Conservation (phyloP, 495 filamentous ascomycete species). For the Neurospora sp. region DNA sequence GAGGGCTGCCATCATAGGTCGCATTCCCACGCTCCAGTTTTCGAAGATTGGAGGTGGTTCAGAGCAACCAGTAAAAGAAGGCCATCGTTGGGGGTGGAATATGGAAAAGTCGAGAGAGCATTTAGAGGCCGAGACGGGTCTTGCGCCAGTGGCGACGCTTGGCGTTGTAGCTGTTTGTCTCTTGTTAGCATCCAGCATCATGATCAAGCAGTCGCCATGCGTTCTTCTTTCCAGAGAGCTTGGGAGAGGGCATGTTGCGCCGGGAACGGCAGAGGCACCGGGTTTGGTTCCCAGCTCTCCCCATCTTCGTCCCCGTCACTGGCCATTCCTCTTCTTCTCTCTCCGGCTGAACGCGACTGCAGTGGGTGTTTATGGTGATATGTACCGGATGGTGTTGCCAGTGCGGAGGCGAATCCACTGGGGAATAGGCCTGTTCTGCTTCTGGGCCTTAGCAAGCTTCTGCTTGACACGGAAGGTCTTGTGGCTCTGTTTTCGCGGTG, state of each 20-base stretch:
- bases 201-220: not conserved
- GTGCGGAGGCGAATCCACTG: slow-evolving; percentile 99
- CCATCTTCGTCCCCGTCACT: not conserved
- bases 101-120: slow-evolving; percentile 19
- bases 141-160: slow-evolving; percentile 99
- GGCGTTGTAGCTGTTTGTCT: slow-evolving; percentile 79
- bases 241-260: not conserved
- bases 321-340: not conserved
- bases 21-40: not conserved
- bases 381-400: slow-evolving; percentile 96
- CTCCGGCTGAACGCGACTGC: not conserved
- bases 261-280: slow-evolving; percentile 3
- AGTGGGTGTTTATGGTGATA: not conserved
- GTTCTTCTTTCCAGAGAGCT: not conserved
- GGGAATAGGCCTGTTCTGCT: slow-evolving; percentile 98
- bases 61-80: slow-evolving; percentile 8
- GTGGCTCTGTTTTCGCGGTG: slow-evolving; percentile 59
- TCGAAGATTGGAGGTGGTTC: not conserved
- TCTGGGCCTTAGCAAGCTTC: slow-evolving; percentile 99
- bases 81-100: slow-evolving; percentile 18
- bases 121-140: slow-evolving; percentile 96
- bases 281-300: not conserved
- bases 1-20: not conserved
- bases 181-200: not conserved
- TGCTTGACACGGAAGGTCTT: slow-evolving; percentile 99